Base-by-base conservation (phyloP, 2,329 filamentous ascomycete genomes). In the Cercospora sp. region DNA sequence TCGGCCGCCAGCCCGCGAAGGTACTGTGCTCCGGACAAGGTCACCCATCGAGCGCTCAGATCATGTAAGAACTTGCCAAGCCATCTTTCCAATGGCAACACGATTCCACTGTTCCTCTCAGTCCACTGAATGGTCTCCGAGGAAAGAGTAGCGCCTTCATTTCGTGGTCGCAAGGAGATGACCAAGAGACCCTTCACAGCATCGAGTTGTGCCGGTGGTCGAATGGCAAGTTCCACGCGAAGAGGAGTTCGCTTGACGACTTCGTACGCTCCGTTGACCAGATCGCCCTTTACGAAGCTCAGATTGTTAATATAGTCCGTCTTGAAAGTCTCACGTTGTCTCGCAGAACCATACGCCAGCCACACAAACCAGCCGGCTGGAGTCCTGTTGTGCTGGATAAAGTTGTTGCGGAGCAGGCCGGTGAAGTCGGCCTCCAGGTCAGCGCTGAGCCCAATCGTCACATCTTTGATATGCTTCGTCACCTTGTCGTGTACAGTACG, bases 121-220 rank as follows among this genome's bases (percentile, higher is more conserved):
- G 65, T 68, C 72, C 72, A 73, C 28, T 72, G 70, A 26, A 73
- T 64, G n/a, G 72, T 73, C 65, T 73, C 72, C n/a, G 60, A 70
- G 4, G 66, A 63, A 53, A 73, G 28, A 9, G 67, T 67, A 18
- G 70, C 66, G 12, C 72, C 72, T 9, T 71, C 61, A 18, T 71
- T 69, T 13, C 72, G 53, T n/a, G 70, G 70, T 13, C 68, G 61
- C 51, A 71, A 30, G 28, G 63, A 66, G 21, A 73, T 67, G 26
- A 73, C 61, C 45, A 70, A 51, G 30, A 71, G 61, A 5, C 72
- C 69, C 5, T 63, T 32, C 4, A 73, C 49, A 28, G 61, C 53
- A 16, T 63, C 61, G 21, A 63, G 49, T 5, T 40, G 43, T 37
- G 59, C 43, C 5, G 67, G 61, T 5, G 43, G n/a, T 5, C 45